Conservation (phyloP, 768 basidiomycete genomes). For the Kwoniella sp. region DNA sequence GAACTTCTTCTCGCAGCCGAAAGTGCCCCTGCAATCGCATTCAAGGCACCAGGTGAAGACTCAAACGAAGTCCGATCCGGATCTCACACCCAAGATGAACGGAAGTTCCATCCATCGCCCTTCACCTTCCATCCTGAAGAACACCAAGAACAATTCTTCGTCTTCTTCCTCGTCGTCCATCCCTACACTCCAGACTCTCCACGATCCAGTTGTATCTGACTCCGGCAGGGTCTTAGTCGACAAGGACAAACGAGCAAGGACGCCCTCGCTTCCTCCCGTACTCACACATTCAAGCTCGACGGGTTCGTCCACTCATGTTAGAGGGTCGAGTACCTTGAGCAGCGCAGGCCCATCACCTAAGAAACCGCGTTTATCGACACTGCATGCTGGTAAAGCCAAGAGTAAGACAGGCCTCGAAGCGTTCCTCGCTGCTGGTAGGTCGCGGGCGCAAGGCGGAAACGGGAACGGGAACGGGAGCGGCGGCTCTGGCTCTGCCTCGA, state of each 20-base stretch:
- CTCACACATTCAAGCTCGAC: conserved; percentile 10
- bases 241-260: neutral
- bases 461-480: no score
- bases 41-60: neutral
- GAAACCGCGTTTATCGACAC: conserved; percentile 42
- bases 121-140: neutral
- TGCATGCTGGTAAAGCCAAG: conserved; percentile 35
- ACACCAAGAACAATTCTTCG: neutral
- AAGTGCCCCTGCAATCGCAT: neutral
- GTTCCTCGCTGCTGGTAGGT: conserved; percentile 1
- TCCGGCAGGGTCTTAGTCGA: neutral
- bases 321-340: neutral
- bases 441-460: neutral
- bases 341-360: conserved; percentile 31
- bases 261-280: conserved; percentile 7
- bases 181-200: neutral
- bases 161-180: conserved; percentile 5
- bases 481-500: no score
- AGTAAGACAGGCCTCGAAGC: conserved; percentile 39
- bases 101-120: neutral
- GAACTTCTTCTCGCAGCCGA: conserved; percentile 69
- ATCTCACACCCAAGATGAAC: neutral
- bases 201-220: neutral
- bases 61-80: neutral
- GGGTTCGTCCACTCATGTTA: conserved; percentile 15